Base-by-base conservation (phyloP, 2,329 filamentous ascomycete genomes). In the Myriosclerotinia duriaeana region DNA sequence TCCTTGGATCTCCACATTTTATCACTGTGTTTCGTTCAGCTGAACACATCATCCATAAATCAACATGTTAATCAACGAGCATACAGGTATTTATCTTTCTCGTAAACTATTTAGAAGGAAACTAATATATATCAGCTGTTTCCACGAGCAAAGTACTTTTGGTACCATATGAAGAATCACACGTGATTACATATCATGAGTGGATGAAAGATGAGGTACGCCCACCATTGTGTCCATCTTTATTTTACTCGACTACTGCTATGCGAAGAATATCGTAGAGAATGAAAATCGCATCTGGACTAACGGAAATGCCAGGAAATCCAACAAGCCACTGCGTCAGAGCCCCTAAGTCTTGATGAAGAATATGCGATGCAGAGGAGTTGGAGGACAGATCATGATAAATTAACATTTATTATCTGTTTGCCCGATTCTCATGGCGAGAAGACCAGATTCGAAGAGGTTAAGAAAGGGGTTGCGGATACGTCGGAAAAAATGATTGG, bases 351-450 rank as follows among this genome's bases (percentile, higher is more conserved):
- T 0, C 81, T 97, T 0, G 82, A 86, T 0, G 89, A 97, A 75
- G 94, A 98, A 81, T 92, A 95, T 78, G 85, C 87, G 60, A 98
- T 97, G 88, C 94, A 97, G 78, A 79, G 80, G n/a, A 92, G 88
- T 70, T 98, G 94, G 94, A 88, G 93, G 48, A 80, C 80, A 26
- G 91, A 95, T 53, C 78, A 80, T 36, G 93, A 98, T 78, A 98
- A 98, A 79, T 78, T 98, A 69, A 98, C 94, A 0, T 98, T 97
- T 73, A 97, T 98, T 76, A 78, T 91, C 64, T 97, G 92, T 75
- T 3, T 15, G 4, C 40, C 38, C 0, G 42, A 22, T 2, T 7
- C 44, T 1, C 17, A 46, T 3, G 44, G 9, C 2, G 11, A 34
- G 2, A 5, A 2, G 0, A 14, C 46, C 15, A 34, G 26, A 20